These are phyloP conservation scores for Ensete glaucum DNA, from an alignment of 176 grass and related monocot genomes.

Conservation along the genomic window DNA sequence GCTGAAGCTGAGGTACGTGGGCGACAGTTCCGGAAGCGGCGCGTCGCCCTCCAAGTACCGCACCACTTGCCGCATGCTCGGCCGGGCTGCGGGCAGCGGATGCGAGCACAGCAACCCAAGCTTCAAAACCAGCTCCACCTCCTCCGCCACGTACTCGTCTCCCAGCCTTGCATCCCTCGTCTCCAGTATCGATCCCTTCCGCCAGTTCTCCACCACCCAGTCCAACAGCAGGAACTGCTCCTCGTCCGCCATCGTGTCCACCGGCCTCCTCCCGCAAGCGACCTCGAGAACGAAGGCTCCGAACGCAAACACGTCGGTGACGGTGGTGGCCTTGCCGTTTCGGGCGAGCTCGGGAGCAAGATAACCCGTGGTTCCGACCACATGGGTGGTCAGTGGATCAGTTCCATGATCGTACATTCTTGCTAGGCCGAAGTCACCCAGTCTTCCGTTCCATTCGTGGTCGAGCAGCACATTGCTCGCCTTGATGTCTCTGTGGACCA, in stretches of 20 bases:
- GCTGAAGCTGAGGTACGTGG: slow-evolving; percentile 6
- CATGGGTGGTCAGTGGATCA: background rate
- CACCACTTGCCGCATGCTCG: slow-evolving; percentile 34
- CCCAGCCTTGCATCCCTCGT: slow-evolving; percentile 26
- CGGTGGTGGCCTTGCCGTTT: slow-evolving; percentile 31
- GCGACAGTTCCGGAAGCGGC: slow-evolving; percentile 25
- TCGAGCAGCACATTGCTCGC: slow-evolving; percentile 7
- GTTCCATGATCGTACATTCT: background rate
- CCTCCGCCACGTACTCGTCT: slow-evolving; percentile 12
- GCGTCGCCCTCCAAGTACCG: slow-evolving; percentile 28
- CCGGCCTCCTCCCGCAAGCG: slow-evolving; percentile 34
- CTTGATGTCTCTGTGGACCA: slow-evolving; percentile 5
- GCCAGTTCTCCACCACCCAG: slow-evolving; percentile 33
- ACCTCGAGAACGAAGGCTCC: slow-evolving; percentile 46
- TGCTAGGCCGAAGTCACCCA: background rate
- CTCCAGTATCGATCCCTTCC: slow-evolving; percentile 8
- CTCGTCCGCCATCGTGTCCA: slow-evolving; percentile 6
- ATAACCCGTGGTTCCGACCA: slow-evolving; percentile 4
- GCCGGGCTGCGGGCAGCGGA: slow-evolving; percentile 27
- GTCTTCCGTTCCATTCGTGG: background rate
- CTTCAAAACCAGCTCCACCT: slow-evolving; percentile 25
- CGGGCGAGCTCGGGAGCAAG: background rate
- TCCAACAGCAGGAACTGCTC: slow-evolving; percentile 18
- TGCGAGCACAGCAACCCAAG: slow-evolving; percentile 44
- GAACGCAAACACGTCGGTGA: slow-evolving; percentile 47